Evolutionary conservation across 768 basidiomycete genomes (phyloP).

Genomic region (Auriculariales sp.): DNA sequence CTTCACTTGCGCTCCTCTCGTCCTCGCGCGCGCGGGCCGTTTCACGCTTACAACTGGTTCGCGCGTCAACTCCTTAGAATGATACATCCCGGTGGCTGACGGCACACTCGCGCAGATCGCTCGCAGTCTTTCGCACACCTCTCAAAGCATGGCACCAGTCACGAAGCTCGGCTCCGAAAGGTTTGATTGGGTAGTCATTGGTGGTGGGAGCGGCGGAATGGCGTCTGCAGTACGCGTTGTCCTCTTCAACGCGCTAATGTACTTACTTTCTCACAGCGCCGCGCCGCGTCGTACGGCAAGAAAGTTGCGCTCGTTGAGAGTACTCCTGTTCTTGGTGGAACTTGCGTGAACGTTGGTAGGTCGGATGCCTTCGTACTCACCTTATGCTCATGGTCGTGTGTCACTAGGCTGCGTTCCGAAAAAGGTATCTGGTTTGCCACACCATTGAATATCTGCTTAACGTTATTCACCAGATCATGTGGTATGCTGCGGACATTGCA

Average conservation of each 20-base stretch:
- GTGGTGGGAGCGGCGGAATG: conserved; percentile 88
- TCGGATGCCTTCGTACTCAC: conserved; percentile 7
- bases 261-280: conserved; percentile 36
- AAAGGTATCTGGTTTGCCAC: conserved; percentile 38
- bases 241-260: neutral
- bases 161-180: conserved; percentile 40
- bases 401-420: conserved; percentile 85
- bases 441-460: neutral
- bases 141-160: conserved; percentile 6
- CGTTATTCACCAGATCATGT: conserved; percentile 63
- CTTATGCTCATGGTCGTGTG: neutral
- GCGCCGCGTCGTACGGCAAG: conserved; percentile 83
- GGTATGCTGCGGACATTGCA: conserved; percentile 84
- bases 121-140: neutral
- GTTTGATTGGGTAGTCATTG: conserved; percentile 80
- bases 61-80: neutral
- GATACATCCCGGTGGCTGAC: neutral
- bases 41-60: neutral
- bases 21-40: neutral
- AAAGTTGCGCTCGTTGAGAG: conserved; percentile 85
- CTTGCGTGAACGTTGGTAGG: conserved; percentile 95
- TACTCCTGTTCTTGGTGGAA: conserved; percentile 68
- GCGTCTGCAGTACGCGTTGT: conserved; percentile 16
- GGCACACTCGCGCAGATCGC: neutral
- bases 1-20: neutral